These are phyloP conservation scores for Magnusiomyces tetraspermus DNA, from an alignment of 1,139 yeast species.

Conservation along the genomic window DNA sequence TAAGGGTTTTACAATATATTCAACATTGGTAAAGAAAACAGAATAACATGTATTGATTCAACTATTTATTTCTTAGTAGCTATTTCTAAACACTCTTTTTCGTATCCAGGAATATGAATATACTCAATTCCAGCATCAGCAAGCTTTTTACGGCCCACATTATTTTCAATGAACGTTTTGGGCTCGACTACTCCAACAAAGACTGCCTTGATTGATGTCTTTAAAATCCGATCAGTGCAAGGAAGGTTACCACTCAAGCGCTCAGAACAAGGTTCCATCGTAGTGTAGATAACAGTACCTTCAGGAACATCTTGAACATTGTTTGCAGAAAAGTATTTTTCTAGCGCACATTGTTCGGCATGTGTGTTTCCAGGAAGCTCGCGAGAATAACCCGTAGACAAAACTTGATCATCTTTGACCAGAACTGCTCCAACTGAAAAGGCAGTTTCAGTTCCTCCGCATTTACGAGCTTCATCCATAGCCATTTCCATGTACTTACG, in stretches of 20 bases:
- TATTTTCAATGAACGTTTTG: constrained; percentile 70
- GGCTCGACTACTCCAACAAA: constrained; percentile 94
- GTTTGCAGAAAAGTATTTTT: constrained; percentile 48
- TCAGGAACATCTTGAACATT: constrained; percentile 46
- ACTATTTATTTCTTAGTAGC: constrained; percentile 42
- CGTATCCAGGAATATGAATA: constrained; percentile 75
- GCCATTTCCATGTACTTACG: constrained; percentile 52
- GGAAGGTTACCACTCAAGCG: constrained; percentile 87
- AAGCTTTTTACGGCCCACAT: constrained; percentile 52
- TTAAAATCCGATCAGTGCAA: constrained; percentile 70
- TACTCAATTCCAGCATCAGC: constrained; percentile 54
- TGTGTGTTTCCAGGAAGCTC: constrained; percentile 95
- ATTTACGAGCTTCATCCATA: constrained; percentile 64
- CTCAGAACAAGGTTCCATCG: constrained; percentile 96
- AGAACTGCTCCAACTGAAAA: constrained; percentile 91
- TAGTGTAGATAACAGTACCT: constrained; percentile 80
- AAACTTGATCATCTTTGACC: constrained; percentile 52
- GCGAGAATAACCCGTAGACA: constrained; percentile 79
- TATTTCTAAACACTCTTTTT: constrained; percentile 57
- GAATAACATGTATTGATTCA: too few species aligned
- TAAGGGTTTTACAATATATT: neutral
- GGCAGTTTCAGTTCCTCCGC: constrained; percentile 78
- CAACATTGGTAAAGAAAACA: neutral
- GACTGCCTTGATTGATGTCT: constrained; percentile 53
- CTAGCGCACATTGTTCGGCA: constrained; percentile 92